Evolutionary conservation across 768 basidiomycete species (phyloP).

Genomic region (Tulasnella sp.): DNA sequence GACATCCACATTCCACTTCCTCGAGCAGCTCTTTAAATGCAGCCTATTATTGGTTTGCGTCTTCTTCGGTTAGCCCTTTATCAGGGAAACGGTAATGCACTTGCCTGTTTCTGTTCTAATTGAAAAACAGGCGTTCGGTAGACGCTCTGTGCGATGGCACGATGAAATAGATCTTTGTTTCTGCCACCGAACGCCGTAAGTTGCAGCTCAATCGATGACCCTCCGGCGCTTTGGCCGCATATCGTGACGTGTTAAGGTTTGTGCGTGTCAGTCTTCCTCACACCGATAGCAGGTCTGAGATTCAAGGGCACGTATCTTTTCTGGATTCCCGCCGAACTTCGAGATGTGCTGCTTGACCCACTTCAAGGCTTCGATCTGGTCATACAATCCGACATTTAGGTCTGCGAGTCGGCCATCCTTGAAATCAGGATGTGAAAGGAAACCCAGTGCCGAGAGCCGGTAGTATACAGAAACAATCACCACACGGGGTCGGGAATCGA

Average conservation of each 20-base stretch:
- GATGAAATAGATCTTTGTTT: constrained; percentile 43
- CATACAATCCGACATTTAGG: constrained; percentile 53
- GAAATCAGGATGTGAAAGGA: constrained; percentile 52
- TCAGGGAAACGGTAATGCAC: neutral
- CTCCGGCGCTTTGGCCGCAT: constrained; percentile 59
- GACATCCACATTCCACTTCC: constrained; percentile 48
- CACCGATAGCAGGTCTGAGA: neutral
- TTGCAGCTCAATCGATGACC: constrained; percentile 50
- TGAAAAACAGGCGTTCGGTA: constrained; percentile 50
- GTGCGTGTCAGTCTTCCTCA: neutral
- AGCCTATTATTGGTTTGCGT: constrained; percentile 33
- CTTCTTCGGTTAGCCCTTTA: neutral
- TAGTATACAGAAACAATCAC: constrained; percentile 66
- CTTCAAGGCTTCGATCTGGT: constrained; percentile 46
- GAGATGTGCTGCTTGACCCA: constrained; percentile 42
- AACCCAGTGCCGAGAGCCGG: constrained; percentile 59
- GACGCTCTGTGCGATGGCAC: constrained; percentile 61
- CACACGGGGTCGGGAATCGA: constrained; percentile 57
- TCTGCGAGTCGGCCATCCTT: constrained; percentile 43
- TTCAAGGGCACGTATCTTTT: constrained; percentile 1
- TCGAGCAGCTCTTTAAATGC: constrained; percentile 51
- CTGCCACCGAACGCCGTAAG: constrained; percentile 45
- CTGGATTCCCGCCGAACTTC: constrained; percentile 43
- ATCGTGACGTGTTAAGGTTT: constrained; percentile 39
- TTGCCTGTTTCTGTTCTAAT: constrained; percentile 51